Evolutionary conservation across 441 rosid species (phyloP).

Genomic region (Mallotus japonicus): DNA sequence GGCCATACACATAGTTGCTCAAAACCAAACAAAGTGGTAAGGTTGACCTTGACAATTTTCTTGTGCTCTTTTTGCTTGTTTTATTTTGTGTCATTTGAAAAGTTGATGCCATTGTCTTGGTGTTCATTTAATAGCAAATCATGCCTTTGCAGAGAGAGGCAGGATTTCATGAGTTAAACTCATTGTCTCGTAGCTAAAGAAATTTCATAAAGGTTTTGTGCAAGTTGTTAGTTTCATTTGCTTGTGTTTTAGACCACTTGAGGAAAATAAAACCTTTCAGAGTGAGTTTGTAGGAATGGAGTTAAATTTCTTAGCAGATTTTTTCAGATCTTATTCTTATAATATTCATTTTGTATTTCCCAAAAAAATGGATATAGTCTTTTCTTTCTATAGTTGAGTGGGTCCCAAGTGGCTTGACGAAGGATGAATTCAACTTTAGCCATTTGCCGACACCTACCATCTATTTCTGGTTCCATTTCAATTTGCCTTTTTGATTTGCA

Average conservation of each 20-base stretch:
- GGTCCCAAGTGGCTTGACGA: neutral
- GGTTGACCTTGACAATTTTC: slow-evolving; percentile 1
- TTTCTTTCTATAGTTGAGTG: neutral
- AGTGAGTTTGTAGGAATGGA: neutral
- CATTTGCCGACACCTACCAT: neutral
- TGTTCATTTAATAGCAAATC: neutral
- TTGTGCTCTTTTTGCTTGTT: neutral
- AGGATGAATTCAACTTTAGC: neutral
- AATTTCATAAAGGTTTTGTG: neutral
- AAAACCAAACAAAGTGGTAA: slow-evolving; percentile 95
- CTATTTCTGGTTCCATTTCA: neutral
- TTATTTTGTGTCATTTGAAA: neutral
- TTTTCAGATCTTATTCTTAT: neutral
- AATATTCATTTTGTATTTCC: neutral
- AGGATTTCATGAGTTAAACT: neutral
- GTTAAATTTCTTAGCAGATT: slow-evolving; percentile 9
- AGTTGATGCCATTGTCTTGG: neutral
- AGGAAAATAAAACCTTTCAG: neutral
- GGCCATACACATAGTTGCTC: slow-evolving; percentile 85
- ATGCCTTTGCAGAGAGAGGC: neutral
- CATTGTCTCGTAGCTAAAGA: neutral
- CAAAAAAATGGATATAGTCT: neutral
- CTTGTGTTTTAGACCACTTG: neutral
- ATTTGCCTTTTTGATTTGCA: neutral
- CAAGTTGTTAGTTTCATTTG: neutral